Evolutionary conservation across 139 green algal genomes (phyloP).

Genomic region (Monoraphidium neglectum): DNA sequence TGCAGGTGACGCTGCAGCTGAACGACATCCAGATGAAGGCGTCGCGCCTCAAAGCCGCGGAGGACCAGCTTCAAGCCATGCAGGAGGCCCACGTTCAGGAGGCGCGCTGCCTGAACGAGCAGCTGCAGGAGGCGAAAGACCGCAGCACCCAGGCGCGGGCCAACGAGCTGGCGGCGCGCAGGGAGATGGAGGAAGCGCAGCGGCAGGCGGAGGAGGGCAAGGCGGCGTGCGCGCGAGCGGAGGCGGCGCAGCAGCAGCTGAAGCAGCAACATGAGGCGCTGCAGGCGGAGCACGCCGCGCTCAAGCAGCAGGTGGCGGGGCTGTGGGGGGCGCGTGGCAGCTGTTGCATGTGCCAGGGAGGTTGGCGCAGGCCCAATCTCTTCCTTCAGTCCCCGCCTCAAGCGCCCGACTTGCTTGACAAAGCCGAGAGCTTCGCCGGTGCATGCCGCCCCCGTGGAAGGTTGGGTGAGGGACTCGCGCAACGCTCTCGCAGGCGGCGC

Average conservation of each 20-base stretch:
- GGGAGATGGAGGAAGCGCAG: background rate
- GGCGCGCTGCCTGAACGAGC: slow-evolving; percentile 9
- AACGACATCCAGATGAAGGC: slow-evolving; percentile 21
- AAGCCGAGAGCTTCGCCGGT: background rate
- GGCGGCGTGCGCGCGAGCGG: background rate
- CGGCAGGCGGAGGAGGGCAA: background rate
- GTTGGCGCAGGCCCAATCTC: background rate
- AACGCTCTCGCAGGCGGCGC: too few species aligned
- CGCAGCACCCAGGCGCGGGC: background rate
- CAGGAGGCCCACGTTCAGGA: slow-evolving; percentile 24
- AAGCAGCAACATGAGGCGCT: slow-evolving; percentile 5
- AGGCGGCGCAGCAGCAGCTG: slow-evolving; percentile 20
- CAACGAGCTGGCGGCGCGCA: background rate
- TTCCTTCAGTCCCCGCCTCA: too few species aligned
- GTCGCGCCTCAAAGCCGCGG: slow-evolving; percentile 28
- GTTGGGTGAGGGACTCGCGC: background rate
- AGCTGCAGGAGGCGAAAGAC: slow-evolving; percentile 26
- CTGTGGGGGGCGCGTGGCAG: background rate
- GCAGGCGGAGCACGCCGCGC: slow-evolving; percentile 2
- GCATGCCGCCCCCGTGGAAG: background rate
- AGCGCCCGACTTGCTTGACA: too few species aligned
- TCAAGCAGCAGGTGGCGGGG: background rate
- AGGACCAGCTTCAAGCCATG: slow-evolving; percentile 35
- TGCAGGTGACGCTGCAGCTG: slow-evolving; percentile 25
- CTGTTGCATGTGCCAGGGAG: slow-evolving; percentile 2